A percentile compares a stretch with the other conserved stretches of the same genome.
Evolutionary conservation across 352 stramenopile species (phyloP).

Genomic region (Pythium dissimile): DNA sequence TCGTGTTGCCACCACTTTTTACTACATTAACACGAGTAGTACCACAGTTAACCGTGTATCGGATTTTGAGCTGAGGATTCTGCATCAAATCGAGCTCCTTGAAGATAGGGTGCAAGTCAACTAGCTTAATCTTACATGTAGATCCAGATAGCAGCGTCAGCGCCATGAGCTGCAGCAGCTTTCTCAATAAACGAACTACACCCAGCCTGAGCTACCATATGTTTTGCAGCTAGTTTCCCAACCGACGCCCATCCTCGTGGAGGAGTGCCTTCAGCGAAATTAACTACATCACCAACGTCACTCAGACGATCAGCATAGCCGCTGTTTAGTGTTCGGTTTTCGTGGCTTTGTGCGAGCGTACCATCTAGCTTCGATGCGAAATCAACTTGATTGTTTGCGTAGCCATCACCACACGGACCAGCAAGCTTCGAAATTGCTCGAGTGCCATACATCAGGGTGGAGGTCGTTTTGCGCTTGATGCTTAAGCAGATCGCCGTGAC

Average conservation of each 20-base stretch:
- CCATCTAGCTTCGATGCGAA: no score
- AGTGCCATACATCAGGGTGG: constrained; percentile 19
- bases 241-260: not conserved
- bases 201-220: constrained; percentile 5
- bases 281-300: no score
- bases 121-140: no score
- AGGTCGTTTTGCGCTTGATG: constrained; percentile 9
- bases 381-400: constrained; percentile 17
- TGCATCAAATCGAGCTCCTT: no score
- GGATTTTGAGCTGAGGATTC: constrained; percentile 27
- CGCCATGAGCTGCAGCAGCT: constrained; percentile 3
- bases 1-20: constrained; percentile 13
- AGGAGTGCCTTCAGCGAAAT: no score
- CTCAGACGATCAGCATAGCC: no score
- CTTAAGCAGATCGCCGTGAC: constrained; percentile 11
- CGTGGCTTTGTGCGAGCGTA: no score
- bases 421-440: constrained; percentile 1
- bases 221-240: not conserved
- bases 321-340: no score
- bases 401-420: constrained; percentile 3
- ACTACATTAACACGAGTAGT: constrained; percentile 22
- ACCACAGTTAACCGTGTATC: constrained; percentile 17
- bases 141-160: constrained; percentile 12
- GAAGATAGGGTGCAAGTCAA: no score
- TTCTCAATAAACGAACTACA: constrained; percentile 2